A percentile compares a stretch with the other conserved stretches of the same genome.
Conservation (phyloP, 148 eudicot species). For the Rhododendron henanense region DNA sequence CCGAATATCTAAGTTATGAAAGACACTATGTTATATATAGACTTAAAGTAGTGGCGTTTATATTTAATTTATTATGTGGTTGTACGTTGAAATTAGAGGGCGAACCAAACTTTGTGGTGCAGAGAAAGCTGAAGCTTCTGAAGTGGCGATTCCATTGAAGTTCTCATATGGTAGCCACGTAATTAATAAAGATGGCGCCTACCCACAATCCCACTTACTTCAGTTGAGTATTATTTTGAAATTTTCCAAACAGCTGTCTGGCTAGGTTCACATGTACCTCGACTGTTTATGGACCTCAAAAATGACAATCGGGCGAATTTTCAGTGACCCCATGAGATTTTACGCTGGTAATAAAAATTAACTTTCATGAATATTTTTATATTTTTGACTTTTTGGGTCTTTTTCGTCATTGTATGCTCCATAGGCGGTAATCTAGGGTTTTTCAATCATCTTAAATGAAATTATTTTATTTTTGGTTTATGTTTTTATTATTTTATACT, state of each 20-base stretch:
- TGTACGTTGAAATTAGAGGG: not conserved
- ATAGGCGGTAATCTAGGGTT: too few relatives aligned
- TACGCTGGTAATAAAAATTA: too few relatives aligned
- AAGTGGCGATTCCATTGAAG: not conserved
- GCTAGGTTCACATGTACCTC: not conserved
- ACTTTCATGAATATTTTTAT: too few relatives aligned
- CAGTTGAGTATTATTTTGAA: not conserved
- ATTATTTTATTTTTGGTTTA: too few relatives aligned
- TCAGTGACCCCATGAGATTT: not conserved
- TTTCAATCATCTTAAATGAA: too few relatives aligned
- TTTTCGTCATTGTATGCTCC: too few relatives aligned
- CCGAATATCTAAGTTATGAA: rapidly evolving
- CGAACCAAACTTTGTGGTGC: not conserved
- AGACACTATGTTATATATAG: not conserved
- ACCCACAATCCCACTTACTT: not conserved
- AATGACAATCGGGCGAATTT: not conserved
- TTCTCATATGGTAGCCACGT: not conserved
- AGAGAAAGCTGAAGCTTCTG: not conserved
- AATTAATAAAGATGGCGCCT: not conserved
- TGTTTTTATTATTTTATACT: too few relatives aligned
- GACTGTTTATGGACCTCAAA: not conserved
- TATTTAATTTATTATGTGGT: not conserved
- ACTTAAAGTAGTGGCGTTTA: not conserved
- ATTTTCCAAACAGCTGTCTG: not conserved
- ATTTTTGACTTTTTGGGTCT: too few relatives aligned